Evolutionary conservation across 2,329 filamentous ascomycete genomes (phyloP), one percentile per base, ranked within the genome.

Genomic region (Trichoderma atroviride): DNA sequence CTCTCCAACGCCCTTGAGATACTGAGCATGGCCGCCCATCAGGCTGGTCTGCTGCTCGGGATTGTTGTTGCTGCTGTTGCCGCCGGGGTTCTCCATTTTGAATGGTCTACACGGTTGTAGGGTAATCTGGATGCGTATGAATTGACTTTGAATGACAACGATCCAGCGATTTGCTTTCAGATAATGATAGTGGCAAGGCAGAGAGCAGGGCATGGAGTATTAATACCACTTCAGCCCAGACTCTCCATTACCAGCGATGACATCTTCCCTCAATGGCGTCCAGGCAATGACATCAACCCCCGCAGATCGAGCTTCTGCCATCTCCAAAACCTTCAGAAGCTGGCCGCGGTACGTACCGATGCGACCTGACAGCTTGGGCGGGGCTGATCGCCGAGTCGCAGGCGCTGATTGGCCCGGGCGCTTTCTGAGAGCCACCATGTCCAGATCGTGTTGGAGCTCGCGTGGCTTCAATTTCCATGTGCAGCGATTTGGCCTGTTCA

Each of bases 1-100:
- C 81, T 91, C 88, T 68, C 87, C 85, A 7, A 87, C 87, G 64
- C 90, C 90, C 75, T 92, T 92, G 75, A 88, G 84, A 75, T 91
- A 92, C 75, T 91, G 87, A 37, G 84, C 88, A 76, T 92, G 90
- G 53, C 86, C 84, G 70, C 84, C 82, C 55, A 92, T 75, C 72
- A 92, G 88, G 56, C 88, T 85, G 24, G 89, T 86, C 70, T 87
- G 81, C 70, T 83, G 77, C 50, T 78, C 40, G 40, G 40, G 73
- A 14, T 40, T 68, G 33, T 73, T 73, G 70, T 50, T 65, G 71
- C 73, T 78, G 74, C 74, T 35, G 33, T 37, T 60, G 5, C 22
- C 31, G 40, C 16, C 19, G 40, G 40, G 75, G 70, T 76, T 76
- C 33, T 77, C 72, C 71, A 77, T 77, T 63, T 63, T 77, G 74